phyloP scores from a whole-genome alignment of 805 yeast genomes.

The Candida ficus region DNA sequence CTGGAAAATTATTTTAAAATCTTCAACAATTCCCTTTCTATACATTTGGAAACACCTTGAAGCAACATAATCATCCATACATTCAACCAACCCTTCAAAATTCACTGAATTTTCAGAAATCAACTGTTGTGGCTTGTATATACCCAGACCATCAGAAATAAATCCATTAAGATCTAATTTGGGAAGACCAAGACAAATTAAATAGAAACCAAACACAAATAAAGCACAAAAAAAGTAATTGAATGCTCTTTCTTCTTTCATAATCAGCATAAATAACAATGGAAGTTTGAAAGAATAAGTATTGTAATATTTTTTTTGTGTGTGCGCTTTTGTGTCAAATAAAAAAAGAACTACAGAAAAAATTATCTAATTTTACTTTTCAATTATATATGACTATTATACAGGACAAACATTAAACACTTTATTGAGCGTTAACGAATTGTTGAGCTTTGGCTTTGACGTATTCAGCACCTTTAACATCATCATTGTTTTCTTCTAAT shows the following conservation, averaged over 20 bases:
- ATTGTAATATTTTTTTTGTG: background rate
- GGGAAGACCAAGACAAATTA: background rate
- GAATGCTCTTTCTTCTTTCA: background rate
- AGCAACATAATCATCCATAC: constrained; percentile 10
- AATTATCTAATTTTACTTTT: background rate
- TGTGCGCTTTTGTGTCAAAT: background rate
- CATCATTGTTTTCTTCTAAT: constrained; percentile 66
- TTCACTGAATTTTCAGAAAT: constrained; percentile 6
- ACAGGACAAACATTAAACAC: too few relatives aligned
- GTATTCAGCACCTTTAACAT: constrained; percentile 66
- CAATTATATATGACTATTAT: constrained; percentile 4
- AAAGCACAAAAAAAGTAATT: background rate
- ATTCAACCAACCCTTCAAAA: constrained; percentile 9
- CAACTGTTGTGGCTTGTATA: constrained; percentile 1
- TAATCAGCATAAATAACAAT: background rate
- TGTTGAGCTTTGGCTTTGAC: constrained; percentile 91
- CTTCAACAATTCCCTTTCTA: constrained; percentile 7
- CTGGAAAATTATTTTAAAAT: background rate
- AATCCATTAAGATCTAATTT: background rate
- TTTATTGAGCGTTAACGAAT: constrained; percentile 40
- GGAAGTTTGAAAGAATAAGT: background rate
- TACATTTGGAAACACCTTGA: constrained; percentile 10
- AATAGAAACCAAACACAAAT: background rate
- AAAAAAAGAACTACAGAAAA: background rate
- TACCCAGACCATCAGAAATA: background rate